Percentiles rank a stretch among this genome's conserved stretches.
Conservation (phyloP, 2,329 filamentous ascomycete species). For the Monilinia vaccinii-corymbosi region DNA sequence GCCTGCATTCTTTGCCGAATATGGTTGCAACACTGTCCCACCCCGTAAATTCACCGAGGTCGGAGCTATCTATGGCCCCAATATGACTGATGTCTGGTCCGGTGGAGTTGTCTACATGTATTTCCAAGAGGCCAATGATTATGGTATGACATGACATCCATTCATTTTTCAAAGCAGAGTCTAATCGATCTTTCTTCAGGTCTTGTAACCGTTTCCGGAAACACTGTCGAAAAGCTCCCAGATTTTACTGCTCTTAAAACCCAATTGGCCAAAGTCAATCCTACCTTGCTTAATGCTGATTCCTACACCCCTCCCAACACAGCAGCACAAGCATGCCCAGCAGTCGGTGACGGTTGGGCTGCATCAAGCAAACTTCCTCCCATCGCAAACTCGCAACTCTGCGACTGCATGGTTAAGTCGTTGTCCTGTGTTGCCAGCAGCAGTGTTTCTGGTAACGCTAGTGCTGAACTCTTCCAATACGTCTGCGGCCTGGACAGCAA, state of each 20-base stretch:
- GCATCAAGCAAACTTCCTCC: conserved; percentile 68
- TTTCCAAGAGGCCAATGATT: conserved; percentile 85
- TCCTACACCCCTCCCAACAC: conserved; percentile 69
- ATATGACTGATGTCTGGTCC: conserved; percentile 85
- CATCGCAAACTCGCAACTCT: conserved; percentile 67
- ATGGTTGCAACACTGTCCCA: conserved; percentile 73
- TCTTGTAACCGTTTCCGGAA: conserved; percentile 55
- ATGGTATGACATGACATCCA: conserved; percentile 43
- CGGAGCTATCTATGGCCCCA: conserved; percentile 61
- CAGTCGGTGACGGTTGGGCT: conserved; percentile 54
- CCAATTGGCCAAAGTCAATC: conserved; percentile 58
- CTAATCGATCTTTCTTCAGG: conserved; percentile 36
- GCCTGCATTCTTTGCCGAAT: conserved; percentile 97
- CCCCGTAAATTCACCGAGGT: conserved; percentile 82
- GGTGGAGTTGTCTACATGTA: conserved; percentile 99
- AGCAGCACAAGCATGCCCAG: conserved; percentile 61
- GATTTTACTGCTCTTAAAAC: conserved; percentile 68
- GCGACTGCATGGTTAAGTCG: conserved; percentile 73
- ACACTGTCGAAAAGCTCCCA: conserved; percentile 53
- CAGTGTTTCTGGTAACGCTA: conserved; percentile 47
- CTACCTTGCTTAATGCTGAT: conserved; percentile 54
- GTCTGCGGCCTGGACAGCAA: conserved; percentile 53
- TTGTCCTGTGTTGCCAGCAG: conserved; percentile 61
- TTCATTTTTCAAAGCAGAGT: not conserved
- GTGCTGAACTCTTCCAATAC: conserved; percentile 61